phyloP scores from a whole-genome alignment of 805 yeast species.

The Scheffersomyces amazonensis region DNA sequence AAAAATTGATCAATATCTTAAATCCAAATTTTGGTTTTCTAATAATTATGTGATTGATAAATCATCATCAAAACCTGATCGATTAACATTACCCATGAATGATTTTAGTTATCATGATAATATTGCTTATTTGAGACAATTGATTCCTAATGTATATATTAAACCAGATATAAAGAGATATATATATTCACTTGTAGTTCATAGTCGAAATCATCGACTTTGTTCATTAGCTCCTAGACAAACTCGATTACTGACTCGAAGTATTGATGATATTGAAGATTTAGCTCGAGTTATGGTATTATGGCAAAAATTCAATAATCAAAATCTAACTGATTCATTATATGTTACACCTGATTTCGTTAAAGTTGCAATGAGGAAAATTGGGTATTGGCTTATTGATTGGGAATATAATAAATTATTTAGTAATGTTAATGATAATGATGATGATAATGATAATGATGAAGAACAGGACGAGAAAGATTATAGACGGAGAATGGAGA shows the following conservation, averaged over 20 bases:
- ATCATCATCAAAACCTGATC: not conserved
- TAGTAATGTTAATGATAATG: constrained; percentile 1
- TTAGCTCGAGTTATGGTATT: constrained; percentile 26
- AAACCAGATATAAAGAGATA: constrained; percentile 36
- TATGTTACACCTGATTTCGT: constrained; percentile 37
- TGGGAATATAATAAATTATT: constrained; percentile 29
- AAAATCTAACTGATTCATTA: constrained; percentile 2
- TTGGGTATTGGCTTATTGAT: constrained; percentile 43
- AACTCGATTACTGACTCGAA: constrained; percentile 30
- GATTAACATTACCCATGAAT: not conserved
- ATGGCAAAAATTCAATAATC: constrained; percentile 10
- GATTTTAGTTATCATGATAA: constrained; percentile 1
- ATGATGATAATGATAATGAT: constrained; percentile 3
- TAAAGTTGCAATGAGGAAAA: constrained; percentile 35
- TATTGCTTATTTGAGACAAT: constrained; percentile 6
- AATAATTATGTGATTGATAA: constrained; percentile 9
- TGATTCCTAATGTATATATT: constrained; percentile 17
- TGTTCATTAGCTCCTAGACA: constrained; percentile 35
- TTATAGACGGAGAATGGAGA: constrained; percentile 19
- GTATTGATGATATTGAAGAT: constrained; percentile 25
- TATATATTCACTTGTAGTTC: constrained; percentile 34
- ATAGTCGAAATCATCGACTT: constrained; percentile 36
- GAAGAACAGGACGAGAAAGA: constrained; percentile 6
- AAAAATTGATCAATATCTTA: constrained; percentile 16
- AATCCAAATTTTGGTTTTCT: constrained; percentile 25